Base-by-base conservation (phyloP, 2,329 filamentous ascomycete genomes). In the Graphilbum ipis-grandicollis region DNA sequence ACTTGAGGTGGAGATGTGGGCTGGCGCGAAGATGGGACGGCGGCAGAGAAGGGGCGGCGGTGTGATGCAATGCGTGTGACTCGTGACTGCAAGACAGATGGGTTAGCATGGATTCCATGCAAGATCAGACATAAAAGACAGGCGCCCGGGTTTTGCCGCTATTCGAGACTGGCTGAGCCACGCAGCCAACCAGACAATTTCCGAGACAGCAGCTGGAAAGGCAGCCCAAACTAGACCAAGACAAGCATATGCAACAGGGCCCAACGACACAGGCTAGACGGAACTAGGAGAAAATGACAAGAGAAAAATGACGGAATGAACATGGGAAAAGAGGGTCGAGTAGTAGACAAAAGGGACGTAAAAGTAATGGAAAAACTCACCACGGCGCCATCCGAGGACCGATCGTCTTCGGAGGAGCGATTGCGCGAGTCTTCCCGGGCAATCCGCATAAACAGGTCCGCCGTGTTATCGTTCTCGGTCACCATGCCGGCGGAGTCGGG, bases 401-500 rank as follows among this genome's bases (percentile, higher is more conserved):
- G 46, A 31, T 52, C 54, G 7, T 55, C 53, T 31, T 59, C 56
- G 9, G 47, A 42, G 15, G 49, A 47, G 35, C 57, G 60, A 34
- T 56, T 58, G 14, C 51, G 47, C 13, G 60, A 45, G 42, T 72
- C 68, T 40, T 74, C 67, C 10, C 63, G 58, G 12, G 70, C 69
- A 41, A 75, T 73, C 37, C 59, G 65, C 41, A 75, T 60, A 43
- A 74, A 75, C 30, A 74, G 56, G 43, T 75, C 70, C 29, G 66
- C 66, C 4, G 61, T 67, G 43, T 71, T 69, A 37, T 74, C 69
- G 31, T 53, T 56, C 35, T 66, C 60, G 12, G 47, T 50, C 33
- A 47, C 54, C 43, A 46, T 52, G 44, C 43, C 52, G 34, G 53
- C 53, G 2, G 59, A 58, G 40, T 59, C 52, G 17, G 57, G 56